A percentile compares a stretch with the other conserved stretches of the same genome.
These are phyloP conservation scores for Calophaca sinica DNA, from an alignment of 306 rosid genomes.

Conservation along the genomic window DNA sequence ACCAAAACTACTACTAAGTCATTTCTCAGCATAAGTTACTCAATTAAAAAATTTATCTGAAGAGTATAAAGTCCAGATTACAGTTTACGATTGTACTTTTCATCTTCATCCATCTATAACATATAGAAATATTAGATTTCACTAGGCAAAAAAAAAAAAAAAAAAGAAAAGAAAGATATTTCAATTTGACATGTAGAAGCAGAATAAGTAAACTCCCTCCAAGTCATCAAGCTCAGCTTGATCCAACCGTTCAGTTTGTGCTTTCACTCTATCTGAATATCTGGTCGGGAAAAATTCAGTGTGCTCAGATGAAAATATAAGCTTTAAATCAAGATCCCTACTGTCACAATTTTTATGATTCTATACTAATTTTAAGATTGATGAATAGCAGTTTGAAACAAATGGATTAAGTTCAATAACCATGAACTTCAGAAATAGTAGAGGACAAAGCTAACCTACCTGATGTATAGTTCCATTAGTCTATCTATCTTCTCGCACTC, in stretches of 20 bases:
- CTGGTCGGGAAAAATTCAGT: conserved; percentile 49
- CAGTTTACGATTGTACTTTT: conserved; percentile 87
- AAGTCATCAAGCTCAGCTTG: conserved; percentile 79
- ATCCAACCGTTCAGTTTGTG: conserved; percentile 75
- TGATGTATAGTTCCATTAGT: conserved; percentile 89
- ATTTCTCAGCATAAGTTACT: conserved; percentile 10
- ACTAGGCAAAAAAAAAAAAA: not conserved
- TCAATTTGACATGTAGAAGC: conserved; percentile 25
- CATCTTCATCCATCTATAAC: conserved; percentile 89
- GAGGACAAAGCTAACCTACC: conserved; percentile 58
- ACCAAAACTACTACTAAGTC: not conserved
- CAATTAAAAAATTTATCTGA: conserved; percentile 61
- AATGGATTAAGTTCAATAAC: conserved; percentile 24
- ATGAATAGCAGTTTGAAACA: conserved; percentile 26
- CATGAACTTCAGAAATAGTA: conserved; percentile 20
- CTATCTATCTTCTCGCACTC: conserved; percentile 97
- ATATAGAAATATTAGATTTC: conserved; percentile 26
- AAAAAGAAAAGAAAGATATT: no score
- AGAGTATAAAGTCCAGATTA: conserved; percentile 97
- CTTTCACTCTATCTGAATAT: conserved; percentile 85
- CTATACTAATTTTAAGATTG: conserved; percentile 19
- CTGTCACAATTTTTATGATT: not conserved
- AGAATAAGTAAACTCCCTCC: conserved; percentile 62
- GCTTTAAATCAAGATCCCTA: conserved; percentile 18
- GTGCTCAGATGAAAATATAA: conserved; percentile 38